Evolutionary conservation across 2,329 filamentous ascomycete species (phyloP), one percentile per base, ranked within the genome.

Genomic region (Penicillium brasilianum): DNA sequence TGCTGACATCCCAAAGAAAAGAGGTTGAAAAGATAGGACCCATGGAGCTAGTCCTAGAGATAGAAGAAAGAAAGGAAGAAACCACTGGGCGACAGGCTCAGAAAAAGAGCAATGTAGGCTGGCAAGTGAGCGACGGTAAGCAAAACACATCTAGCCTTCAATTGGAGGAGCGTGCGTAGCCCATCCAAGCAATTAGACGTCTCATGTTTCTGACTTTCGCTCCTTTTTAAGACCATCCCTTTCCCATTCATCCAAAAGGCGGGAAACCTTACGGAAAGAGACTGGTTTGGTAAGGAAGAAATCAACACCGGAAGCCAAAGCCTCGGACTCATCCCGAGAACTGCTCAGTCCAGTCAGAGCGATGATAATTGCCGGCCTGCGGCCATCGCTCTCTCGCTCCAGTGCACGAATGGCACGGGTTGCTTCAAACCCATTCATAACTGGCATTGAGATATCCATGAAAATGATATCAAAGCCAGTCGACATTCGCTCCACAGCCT

Each of bases 381-480:
- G 66, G 54, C 71, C 69, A 44, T 72, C 71, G 6, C 68, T 66
- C 37, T 78, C 76, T 58, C 69, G 76, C 58, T 80, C 77, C n/a
- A 77, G 67, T 9, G 73, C 65, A 11, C 81, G 77, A 53, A 83
- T 82, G n/a, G 76, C 75, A 8, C 79, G 76, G 5, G 81, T 81
- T 2, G 81, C 78, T 65, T 81, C 77, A 51, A 82, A 81, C 0
- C 81, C 80, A 63, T 81, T 78, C 78, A 82, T 80, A 5, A 81
- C 75, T 0, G 80, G 80, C 80, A 82, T 82, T 2, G 76, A 78
- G 37, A 82, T 80, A 52, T 82, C 78, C 80, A 82, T 82, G 62
- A 82, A 80, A 52, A 82, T 78, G 32, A 80, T 76, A 61, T 81
- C 78, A 57, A 78, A 80, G 8, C 75, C 74, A 39, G 71, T 66